phyloP scores from a whole-genome alignment of 768 basidiomycete species.

The Tulasnella sp. region DNA sequence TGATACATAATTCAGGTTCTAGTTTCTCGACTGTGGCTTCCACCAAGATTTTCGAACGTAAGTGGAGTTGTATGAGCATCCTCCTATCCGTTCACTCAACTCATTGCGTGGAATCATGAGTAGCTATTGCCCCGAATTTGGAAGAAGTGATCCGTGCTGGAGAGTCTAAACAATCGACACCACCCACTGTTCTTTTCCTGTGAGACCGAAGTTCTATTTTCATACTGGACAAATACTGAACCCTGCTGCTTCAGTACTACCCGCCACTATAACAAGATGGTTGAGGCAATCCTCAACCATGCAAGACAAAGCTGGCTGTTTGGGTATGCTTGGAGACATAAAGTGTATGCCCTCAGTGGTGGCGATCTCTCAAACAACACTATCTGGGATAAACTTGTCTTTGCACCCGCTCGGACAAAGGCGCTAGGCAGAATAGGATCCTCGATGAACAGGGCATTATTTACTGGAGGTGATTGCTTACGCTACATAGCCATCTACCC shows the following conservation, averaged over 20 bases:
- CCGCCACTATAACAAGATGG: constrained; percentile 43
- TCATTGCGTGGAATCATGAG: constrained; percentile 5
- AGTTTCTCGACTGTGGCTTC: constrained; percentile 56
- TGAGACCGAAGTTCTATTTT: too few species aligned
- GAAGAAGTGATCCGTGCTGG: constrained; percentile 20
- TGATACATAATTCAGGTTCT: constrained; percentile 21
- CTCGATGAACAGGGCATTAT: background rate
- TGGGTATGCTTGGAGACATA: constrained; percentile 64
- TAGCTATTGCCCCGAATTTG: constrained; percentile 15
- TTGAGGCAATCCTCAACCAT: constrained; percentile 38
- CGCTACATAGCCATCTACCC: constrained; percentile 17
- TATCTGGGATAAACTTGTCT: constrained; percentile 72
- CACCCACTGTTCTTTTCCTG: constrained; percentile 64
- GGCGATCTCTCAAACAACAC: constrained; percentile 69
- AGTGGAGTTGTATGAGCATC: background rate
- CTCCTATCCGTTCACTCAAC: background rate
- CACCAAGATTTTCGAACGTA: constrained; percentile 34
- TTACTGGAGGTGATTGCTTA: constrained; percentile 9
- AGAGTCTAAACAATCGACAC: constrained; percentile 16
- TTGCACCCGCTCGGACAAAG: constrained; percentile 49
- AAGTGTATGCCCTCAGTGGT: constrained; percentile 49
- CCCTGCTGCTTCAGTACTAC: constrained; percentile 27
- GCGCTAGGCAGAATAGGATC: constrained; percentile 34
- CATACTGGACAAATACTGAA: background rate
- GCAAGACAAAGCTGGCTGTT: constrained; percentile 43